phyloP scores from a whole-genome alignment of 176 grass and related monocot genomes.

The Thinopyrum elongatum region DNA sequence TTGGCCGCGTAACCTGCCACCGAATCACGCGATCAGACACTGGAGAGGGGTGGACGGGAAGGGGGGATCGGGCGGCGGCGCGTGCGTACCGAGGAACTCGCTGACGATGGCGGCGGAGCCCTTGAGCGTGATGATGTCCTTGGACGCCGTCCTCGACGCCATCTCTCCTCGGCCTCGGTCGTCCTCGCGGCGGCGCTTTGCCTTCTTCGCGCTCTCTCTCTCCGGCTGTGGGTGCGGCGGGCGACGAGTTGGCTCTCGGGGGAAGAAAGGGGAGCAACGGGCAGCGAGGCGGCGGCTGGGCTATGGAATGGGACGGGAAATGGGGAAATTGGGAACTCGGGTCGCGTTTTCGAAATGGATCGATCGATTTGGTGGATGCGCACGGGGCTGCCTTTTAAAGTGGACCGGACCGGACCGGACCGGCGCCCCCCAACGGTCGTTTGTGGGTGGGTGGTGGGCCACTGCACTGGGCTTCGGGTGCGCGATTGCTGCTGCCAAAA shows the following conservation, averaged over 20 bases:
- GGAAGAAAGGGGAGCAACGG: conserved; percentile 23
- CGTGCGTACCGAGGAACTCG: conserved; percentile 93
- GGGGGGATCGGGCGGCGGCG: not conserved
- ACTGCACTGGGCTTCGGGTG: conserved; percentile 13
- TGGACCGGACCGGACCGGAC: conserved; percentile 40
- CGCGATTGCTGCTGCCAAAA: not conserved
- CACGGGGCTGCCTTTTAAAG: conserved; percentile 21
- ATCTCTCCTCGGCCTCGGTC: conserved; percentile 27
- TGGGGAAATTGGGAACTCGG: not conserved
- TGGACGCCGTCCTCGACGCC: conserved; percentile 83
- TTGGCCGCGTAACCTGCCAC: conserved; percentile 90
- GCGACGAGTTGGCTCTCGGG: not conserved
- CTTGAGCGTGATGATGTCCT: conserved; percentile 98
- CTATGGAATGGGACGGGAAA: not conserved
- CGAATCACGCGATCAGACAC: conserved; percentile 33
- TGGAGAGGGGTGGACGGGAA: not conserved
- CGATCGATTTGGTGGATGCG: not conserved
- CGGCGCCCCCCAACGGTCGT: conserved; percentile 50
- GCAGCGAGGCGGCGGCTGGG: conserved; percentile 24
- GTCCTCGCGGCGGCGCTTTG: not conserved
- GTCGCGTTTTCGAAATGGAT: conserved; percentile 37
- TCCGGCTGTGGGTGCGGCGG: not conserved
- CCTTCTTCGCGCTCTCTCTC: not conserved
- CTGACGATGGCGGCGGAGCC: conserved; percentile 96
- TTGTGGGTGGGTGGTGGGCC: conserved; percentile 33